Conservation (phyloP, 768 basidiomycete genomes). For the Pleurotus eryngii region DNA sequence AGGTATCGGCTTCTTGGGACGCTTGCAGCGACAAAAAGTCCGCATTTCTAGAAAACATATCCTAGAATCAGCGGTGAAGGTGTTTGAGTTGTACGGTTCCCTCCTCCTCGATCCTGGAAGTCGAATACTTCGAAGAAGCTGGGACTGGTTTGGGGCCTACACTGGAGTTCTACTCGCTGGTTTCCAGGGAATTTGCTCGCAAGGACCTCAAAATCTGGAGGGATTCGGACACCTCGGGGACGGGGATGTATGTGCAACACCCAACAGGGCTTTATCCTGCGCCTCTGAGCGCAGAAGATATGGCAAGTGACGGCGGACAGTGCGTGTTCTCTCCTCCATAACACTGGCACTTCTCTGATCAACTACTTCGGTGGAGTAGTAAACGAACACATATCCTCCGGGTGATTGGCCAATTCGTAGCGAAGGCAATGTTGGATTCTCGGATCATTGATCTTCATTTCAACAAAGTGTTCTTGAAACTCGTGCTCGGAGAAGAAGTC, state of each 20-base stretch:
- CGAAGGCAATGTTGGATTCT: constrained; percentile 95
- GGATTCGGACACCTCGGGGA: constrained; percentile 64
- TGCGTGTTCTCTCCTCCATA: constrained; percentile 29
- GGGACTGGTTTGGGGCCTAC: constrained; percentile 97
- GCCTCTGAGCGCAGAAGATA: constrained; percentile 70
- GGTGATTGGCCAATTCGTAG: constrained; percentile 93
- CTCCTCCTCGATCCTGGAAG: constrained; percentile 89
- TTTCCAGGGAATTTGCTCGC: constrained; percentile 91
- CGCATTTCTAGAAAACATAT: constrained; percentile 94
- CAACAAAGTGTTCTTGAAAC: constrained; percentile 92
- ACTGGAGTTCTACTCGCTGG: constrained; percentile 97
- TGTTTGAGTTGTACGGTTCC: constrained; percentile 96
- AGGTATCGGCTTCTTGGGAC: constrained; percentile 86
- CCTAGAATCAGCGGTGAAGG: constrained; percentile 93
- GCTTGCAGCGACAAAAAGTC: constrained; percentile 93
- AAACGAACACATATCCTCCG: constrained; percentile 85
- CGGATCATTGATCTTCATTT: constrained; percentile 95
- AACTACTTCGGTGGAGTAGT: constrained; percentile 32
- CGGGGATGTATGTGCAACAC: constrained; percentile 76
- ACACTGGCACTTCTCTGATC: neutral
- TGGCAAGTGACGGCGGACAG: constrained; percentile 72
- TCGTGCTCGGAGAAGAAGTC: constrained; percentile 83
- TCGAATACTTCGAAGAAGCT: constrained; percentile 98
- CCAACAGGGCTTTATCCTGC: constrained; percentile 86
- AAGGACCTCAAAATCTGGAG: constrained; percentile 90